A percentile compares a stretch with the other conserved stretches of the same genome.
Conservation (phyloP, 805 yeast genomes). For the Starmera amethionina region DNA sequence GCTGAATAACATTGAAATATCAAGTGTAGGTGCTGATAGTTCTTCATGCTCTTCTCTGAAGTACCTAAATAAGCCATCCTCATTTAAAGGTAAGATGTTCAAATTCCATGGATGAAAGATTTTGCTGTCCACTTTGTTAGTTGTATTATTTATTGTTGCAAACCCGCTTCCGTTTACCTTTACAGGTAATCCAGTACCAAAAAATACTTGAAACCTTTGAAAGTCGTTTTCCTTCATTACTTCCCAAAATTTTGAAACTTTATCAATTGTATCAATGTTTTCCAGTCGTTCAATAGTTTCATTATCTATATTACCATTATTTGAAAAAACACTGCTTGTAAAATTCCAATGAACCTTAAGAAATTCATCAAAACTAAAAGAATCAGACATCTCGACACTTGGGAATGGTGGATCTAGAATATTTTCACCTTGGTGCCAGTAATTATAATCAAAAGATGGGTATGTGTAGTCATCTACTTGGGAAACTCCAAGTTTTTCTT, state of each 20-base stretch:
- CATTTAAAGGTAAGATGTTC: slow-evolving; percentile 40
- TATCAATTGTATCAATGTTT: slow-evolving; percentile 9
- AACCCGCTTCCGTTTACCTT: slow-evolving; percentile 32
- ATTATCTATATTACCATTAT: slow-evolving; percentile 6
- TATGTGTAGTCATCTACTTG: slow-evolving; percentile 22
- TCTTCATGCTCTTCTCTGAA: slow-evolving; percentile 32
- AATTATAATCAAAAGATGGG: slow-evolving; percentile 31
- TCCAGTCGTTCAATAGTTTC: slow-evolving; percentile 14
- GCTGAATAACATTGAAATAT: slow-evolving; percentile 44
- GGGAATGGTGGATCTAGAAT: slow-evolving; percentile 29
- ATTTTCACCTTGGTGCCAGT: slow-evolving; percentile 32
- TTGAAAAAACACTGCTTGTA: slow-evolving; percentile 17
- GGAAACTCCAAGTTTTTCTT: slow-evolving; percentile 30
- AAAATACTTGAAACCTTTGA: slow-evolving; percentile 25
- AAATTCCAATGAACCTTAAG: slow-evolving; percentile 43
- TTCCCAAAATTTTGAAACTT: slow-evolving; percentile 37
- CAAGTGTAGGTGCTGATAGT: slow-evolving; percentile 32
- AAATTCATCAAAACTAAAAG: slow-evolving; percentile 47
- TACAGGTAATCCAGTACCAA: slow-evolving; percentile 23
- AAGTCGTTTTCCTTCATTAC: slow-evolving; percentile 19
- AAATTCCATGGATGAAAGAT: slow-evolving; percentile 43
- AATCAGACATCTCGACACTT: slow-evolving; percentile 34
- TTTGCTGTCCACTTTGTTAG: background rate
- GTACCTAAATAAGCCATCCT: slow-evolving; percentile 39
- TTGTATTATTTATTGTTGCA: slow-evolving; percentile 14